Evolutionary conservation across 1,284 basidiomycete species (phyloP).

Genomic region (Pisolithus thermaeus): DNA sequence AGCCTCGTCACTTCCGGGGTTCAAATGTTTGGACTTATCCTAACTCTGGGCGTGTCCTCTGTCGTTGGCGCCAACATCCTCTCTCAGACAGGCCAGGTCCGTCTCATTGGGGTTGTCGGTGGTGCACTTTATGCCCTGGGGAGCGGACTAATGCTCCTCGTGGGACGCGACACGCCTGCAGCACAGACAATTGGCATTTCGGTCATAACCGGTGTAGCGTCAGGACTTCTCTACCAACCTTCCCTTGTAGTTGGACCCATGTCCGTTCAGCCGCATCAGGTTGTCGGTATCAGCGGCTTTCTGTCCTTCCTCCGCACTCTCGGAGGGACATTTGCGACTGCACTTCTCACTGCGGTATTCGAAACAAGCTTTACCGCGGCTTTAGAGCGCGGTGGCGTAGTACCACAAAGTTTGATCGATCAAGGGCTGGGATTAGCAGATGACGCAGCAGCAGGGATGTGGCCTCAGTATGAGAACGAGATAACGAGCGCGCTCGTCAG

Average conservation of each 20-base stretch:
- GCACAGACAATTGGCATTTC: slow-evolving; percentile 27
- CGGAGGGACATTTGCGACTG: slow-evolving; percentile 32
- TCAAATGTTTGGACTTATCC: slow-evolving; percentile 29
- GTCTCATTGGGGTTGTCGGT: slow-evolving; percentile 24
- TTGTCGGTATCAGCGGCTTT: slow-evolving; percentile 32
- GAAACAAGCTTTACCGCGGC: slow-evolving; percentile 28
- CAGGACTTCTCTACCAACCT: slow-evolving; percentile 29
- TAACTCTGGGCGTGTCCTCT: slow-evolving; percentile 27
- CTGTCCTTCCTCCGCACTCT: slow-evolving; percentile 30
- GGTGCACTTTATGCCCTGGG: slow-evolving; percentile 27
- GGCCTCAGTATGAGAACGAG: slow-evolving; percentile 28
- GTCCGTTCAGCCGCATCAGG: slow-evolving; percentile 29
- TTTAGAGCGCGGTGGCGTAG: slow-evolving; percentile 15
- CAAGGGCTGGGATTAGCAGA: slow-evolving; percentile 28
- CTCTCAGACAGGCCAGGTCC: slow-evolving; percentile 25
- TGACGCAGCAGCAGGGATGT: slow-evolving; percentile 15
- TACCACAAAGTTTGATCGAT: slow-evolving; percentile 24
- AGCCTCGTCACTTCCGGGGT: slow-evolving; percentile 25
- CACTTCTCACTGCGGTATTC: slow-evolving; percentile 28
- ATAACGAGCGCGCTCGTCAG: slow-evolving; percentile 28
- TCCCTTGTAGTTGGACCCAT: slow-evolving; percentile 31
- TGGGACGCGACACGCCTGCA: slow-evolving; percentile 25
- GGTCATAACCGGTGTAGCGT: slow-evolving; percentile 25
- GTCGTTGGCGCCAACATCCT: slow-evolving; percentile 29
- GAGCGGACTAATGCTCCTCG: slow-evolving; percentile 25